Evolutionary conservation across 2,329 filamentous ascomycete genomes (phyloP).

Genomic region (Coniochaeta sp.): DNA sequence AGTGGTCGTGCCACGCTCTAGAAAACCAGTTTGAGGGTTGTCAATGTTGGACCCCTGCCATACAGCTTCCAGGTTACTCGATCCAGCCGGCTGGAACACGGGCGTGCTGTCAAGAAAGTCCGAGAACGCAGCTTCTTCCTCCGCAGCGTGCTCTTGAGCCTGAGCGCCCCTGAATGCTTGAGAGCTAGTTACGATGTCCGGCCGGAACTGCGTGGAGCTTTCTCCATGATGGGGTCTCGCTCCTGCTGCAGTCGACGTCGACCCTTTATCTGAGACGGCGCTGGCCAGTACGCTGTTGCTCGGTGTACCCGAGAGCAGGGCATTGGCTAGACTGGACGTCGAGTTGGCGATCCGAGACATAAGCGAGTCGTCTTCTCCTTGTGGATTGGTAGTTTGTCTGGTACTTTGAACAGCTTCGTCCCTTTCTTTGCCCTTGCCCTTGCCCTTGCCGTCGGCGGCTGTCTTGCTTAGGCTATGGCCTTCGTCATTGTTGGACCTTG

Average conservation of each 20-base stretch:
- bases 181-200: slow-evolving; percentile 6
- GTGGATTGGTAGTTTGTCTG: neutral
- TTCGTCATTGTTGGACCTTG: neutral
- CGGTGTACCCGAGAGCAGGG: slow-evolving; percentile 13
- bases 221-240: slow-evolving; percentile 14
- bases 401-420: neutral
- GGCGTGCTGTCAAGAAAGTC: slow-evolving; percentile 24
- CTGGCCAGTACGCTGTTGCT: slow-evolving; percentile 2
- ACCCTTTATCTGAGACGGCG: slow-evolving; percentile 5
- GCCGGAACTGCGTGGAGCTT: slow-evolving; percentile 12
- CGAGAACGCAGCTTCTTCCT: slow-evolving; percentile 26
- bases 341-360: slow-evolving; percentile 14
- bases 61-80: slow-evolving; percentile 11
- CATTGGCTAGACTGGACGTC: slow-evolving; percentile 12
- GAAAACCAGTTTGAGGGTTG: neutral
- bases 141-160: slow-evolving; percentile 17
- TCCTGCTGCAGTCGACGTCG: neutral
- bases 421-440: neutral
- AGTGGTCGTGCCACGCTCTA: neutral
- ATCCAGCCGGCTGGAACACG: slow-evolving; percentile 11
- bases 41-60: neutral
- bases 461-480: no score
- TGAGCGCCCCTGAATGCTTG: slow-evolving; percentile 19
- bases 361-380: neutral
- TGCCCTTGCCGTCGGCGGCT: no score